Base-by-base conservation (phyloP, 1,139 yeast species). In the Nematodospora anomalae region DNA sequence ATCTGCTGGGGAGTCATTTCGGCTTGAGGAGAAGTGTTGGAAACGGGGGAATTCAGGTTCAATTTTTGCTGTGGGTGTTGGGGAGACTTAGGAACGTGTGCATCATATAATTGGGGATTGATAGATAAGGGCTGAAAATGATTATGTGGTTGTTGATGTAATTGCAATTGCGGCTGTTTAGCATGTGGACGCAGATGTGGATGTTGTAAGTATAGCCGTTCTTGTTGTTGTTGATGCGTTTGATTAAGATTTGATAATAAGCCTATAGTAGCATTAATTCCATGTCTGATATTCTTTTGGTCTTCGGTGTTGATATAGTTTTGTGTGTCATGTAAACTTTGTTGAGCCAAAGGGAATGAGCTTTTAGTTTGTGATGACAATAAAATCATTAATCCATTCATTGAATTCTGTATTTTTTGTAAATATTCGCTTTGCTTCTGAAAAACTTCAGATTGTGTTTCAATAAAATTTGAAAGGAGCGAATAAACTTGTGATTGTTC, bases 331-430 rank as follows among this genome's bases (percentile, higher is more conserved):
- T 45, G 48, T 14, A 55, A 34, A n/a, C 47, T 45, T 44, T 48
- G 55, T 31, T 50, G 49, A 2, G 51, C 50, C 29, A 53, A 44
- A 3, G 51, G 51, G 5, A 46, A 31, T 27, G 51, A 37, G 30
- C 45, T 51, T 28, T 44, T 49, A 33, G 37, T 43, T 14, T 53
- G 45, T 16, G 54, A 41, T 8, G 53, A 37, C 16, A 53, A 35
- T 20, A 57, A 39, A 1, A 57, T 51, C 15, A 51, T 40, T 20
- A 57, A 37, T 1, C 61, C 62, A 29, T 47, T 50, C 15, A 51
- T 45, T 12, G 57, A 40, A 30, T 42, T 43, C 24, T 49, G 57
- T 20, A 56, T 47, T 22, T 49, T 45, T 29, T 50, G 56, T 26
- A 58, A 38, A 25, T 43, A 38, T 26, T 54, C 58, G 34, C 52